Base-by-base conservation (phyloP, 495 filamentous ascomycete species). In the Hypoxylon rickii region DNA sequence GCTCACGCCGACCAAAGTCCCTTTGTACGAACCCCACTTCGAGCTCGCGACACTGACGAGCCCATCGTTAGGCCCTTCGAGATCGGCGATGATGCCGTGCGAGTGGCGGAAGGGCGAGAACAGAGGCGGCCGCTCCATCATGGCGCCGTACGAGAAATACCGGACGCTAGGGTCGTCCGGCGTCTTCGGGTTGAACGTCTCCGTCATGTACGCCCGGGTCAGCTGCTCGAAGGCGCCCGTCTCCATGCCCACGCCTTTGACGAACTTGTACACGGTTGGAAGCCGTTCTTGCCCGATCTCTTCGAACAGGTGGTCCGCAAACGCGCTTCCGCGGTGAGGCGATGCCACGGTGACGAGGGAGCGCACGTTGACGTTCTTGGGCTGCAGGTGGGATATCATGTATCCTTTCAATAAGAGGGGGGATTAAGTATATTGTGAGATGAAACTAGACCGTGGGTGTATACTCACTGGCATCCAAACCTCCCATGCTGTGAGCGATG, bases 61-160 rank as follows among this genome's bases (percentile, higher is more conserved):
- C 0, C 94, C 94, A 59, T 98, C 94, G 68, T 98, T 98, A 1
- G 85, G 82, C 0, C 92, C 93, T 72, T 97, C 94, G 3, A 71
- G 56, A 31, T 79, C 68, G 43, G 81, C 67, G 19, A 98, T 84
- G 26, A 97, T 82, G 6, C 70, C 66, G 62, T 94, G 87, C 0
- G 90, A 88, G 7, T 78, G 73, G 0, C 87, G 79, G 63, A 97
- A 97, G 13, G 89, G 79, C 24, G 85, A 90, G 71, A 95, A 26
- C 80, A 79, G 40, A 65, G 79, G 48, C 81, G 89, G 74, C 18
- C 48, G 69, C 15, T 85, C 70, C 22, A 89, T 76, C 50, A 78
- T 82, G 24, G 94, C 94, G 1, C 94, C 93, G 63, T 96, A 96
- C 12, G 90, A 96, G 69, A 90, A 97, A 67, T 97, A 97, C 73